Evolutionary conservation across 805 yeast genomes (phyloP), one percentile per base, ranked within the genome.

Genomic region (Metschnikowia orientalis): DNA sequence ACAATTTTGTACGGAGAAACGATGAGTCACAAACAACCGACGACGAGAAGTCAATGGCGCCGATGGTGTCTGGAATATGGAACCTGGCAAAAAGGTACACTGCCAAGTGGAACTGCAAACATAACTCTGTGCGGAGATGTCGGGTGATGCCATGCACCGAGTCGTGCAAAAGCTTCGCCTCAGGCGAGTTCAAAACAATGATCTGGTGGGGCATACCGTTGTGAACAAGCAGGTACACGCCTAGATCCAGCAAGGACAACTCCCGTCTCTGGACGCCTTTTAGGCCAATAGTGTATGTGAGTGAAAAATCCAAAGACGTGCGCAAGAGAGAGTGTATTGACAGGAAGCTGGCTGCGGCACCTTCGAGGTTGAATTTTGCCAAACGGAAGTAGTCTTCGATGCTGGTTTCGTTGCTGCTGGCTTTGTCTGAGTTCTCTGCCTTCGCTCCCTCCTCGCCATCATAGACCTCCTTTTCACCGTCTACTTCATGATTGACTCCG

Each of bases 21-120:
- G 24, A 14, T 3, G 33, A 23, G 18, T 34, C 41, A 13, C 12
- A 15, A 13, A 33, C 17, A 13, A 51, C 38, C 3, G 25, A 29
- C 7, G 22, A 15, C 8, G 22, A 18, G 20, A 45, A 31, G 30
- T 53, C 57, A 9, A 47, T 21, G 5, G 47, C 31, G 23, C 53
- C 58, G 28, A 42, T 44, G 21, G 46, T 50, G 32, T 56, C 59
- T 2, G 54, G 50, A 5, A 57, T 40, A 32, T 58, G 63, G 26
- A 55, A 54, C 18, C 62, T 30, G 15, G 48, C 38, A 27, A 57
- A 58, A 15, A 58, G 44, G 32, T 58, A 58, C 8, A 48, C 38
- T 4, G 59, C 43, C n/a, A 58, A 31, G 2, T 55, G 50, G 6
- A 52, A 46, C 26, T 50, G 56, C 6, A 54, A 54, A 35, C 63